Evolutionary conservation across 2,329 filamentous ascomycete species (phyloP).

Genomic region (Didymella keratinophila): DNA sequence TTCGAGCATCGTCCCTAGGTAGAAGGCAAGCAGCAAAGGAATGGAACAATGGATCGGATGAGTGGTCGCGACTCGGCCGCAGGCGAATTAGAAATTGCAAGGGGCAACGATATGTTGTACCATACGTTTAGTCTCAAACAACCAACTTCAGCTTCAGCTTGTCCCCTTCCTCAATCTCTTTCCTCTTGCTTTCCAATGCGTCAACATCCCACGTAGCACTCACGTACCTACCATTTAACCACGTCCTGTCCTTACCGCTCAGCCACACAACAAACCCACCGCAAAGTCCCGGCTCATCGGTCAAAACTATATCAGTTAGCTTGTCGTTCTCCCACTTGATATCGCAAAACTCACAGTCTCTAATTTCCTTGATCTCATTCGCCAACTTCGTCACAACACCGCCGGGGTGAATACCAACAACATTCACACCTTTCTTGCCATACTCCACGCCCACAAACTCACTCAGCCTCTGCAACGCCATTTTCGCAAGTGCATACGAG

Average conservation of each 20-base stretch:
- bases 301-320: slow-evolving; percentile 12
- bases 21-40: no score
- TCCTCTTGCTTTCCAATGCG: slow-evolving; percentile 28
- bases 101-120: no score
- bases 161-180: slow-evolving; percentile 35
- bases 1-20: no score
- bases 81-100: no score
- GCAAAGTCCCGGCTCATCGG: slow-evolving; percentile 20
- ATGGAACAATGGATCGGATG: no score
- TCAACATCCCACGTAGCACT: slow-evolving; percentile 39
- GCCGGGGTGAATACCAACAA: slow-evolving; percentile 40
- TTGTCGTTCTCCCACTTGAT: background rate
- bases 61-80: no score
- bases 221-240: slow-evolving; percentile 34
- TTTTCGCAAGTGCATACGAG: slow-evolving; percentile 59
- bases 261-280: slow-evolving; percentile 35
- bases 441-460: slow-evolving; percentile 59
- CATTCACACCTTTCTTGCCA: slow-evolving; percentile 31
- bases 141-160: slow-evolving; percentile 33
- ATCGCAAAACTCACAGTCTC: background rate
- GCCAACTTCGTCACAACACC: slow-evolving; percentile 34
- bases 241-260: slow-evolving; percentile 26
- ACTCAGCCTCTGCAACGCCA: slow-evolving; percentile 59
- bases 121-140: slow-evolving; percentile 5
- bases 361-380: slow-evolving; percentile 8